A percentile compares a stretch with the other conserved stretches of the same genome.
Evolutionary conservation across 441 rosid genomes (phyloP).

Genomic region (Sinapis alba): DNA sequence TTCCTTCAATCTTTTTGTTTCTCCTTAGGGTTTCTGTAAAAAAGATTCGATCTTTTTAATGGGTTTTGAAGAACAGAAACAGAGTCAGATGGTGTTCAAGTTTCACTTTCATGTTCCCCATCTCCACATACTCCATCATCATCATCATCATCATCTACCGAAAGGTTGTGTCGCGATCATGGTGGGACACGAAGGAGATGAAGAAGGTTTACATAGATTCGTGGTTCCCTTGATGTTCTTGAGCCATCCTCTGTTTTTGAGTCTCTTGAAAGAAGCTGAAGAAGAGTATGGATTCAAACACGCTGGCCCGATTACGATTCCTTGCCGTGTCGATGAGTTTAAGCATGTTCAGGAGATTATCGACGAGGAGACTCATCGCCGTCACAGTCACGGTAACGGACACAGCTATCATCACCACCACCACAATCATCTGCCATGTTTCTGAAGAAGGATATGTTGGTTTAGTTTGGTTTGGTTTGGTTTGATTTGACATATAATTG

Average conservation of each 20-base stretch:
- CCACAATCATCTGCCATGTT: conserved; percentile 46
- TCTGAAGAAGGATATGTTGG: conserved; percentile 41
- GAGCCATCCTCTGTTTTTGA: conserved; percentile 72
- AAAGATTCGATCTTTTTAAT: conserved; percentile 37
- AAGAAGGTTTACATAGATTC: conserved; percentile 65
- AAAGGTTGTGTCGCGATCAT: conserved; percentile 74
- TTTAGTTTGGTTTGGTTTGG: conserved; percentile 15
- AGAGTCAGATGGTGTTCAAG: conserved; percentile 36
- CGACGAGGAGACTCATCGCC: conserved; percentile 52
- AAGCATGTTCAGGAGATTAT: conserved; percentile 64
- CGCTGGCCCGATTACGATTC: conserved; percentile 72
- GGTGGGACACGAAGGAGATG: conserved; percentile 67
- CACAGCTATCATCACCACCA: conserved; percentile 26
- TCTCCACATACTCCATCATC: conserved; percentile 52
- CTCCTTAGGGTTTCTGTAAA: conserved; percentile 2
- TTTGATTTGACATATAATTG: neutral
- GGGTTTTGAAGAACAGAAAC: conserved; percentile 46
- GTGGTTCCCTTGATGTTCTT: conserved; percentile 73
- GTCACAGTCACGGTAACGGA: conserved; percentile 21
- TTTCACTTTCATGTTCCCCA: conserved; percentile 53
- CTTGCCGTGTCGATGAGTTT: conserved; percentile 74
- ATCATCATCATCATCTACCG: conserved; percentile 49
- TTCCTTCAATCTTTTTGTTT: conserved; percentile 10
- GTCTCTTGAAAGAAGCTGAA: conserved; percentile 67
- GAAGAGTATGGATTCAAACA: conserved; percentile 78